Conservation (phyloP, 2,329 filamentous ascomycete species). For the Cytospora piceicola region DNA sequence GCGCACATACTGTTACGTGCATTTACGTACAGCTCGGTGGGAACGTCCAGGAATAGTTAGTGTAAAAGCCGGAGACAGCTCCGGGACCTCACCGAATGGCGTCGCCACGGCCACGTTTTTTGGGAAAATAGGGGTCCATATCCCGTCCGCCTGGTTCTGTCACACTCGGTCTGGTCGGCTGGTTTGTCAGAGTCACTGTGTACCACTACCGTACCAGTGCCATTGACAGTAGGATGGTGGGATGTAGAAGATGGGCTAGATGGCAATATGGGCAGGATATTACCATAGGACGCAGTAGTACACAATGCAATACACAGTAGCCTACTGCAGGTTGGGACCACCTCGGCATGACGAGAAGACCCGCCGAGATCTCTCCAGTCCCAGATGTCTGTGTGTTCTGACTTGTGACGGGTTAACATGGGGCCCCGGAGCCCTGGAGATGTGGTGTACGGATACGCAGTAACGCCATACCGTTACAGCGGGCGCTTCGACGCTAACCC, state of each 20-base stretch:
- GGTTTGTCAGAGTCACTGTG: slow-evolving; percentile 10
- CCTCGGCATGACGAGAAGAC: not conserved
- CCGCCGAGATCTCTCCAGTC: not conserved
- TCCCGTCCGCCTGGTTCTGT: slow-evolving; percentile 1
- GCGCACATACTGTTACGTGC: not conserved
- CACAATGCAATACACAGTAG: no score
- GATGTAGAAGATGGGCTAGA: no score
- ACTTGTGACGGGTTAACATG: slow-evolving; percentile 1
- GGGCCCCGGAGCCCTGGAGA: slow-evolving; percentile 2
- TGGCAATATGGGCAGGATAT: no score
- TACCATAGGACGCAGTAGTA: no score
- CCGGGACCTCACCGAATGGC: slow-evolving; percentile 25
- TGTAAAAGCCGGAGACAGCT: slow-evolving; percentile 7
- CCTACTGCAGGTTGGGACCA: not conserved
- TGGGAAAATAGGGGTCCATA: slow-evolving; percentile 25
- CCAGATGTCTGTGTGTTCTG: not conserved
- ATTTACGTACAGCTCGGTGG: slow-evolving; percentile 28
- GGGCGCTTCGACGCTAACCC: not conserved
- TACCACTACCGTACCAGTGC: not conserved
- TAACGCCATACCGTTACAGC: slow-evolving; percentile 10
- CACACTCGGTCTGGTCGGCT: not conserved
- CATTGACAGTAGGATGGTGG: no score
- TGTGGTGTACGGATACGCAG: not conserved
- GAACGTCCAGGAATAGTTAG: slow-evolving; percentile 16
- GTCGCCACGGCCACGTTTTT: slow-evolving; percentile 26